Conservation (phyloP, 805 yeast genomes). For the Myxozyma mucilagina region DNA sequence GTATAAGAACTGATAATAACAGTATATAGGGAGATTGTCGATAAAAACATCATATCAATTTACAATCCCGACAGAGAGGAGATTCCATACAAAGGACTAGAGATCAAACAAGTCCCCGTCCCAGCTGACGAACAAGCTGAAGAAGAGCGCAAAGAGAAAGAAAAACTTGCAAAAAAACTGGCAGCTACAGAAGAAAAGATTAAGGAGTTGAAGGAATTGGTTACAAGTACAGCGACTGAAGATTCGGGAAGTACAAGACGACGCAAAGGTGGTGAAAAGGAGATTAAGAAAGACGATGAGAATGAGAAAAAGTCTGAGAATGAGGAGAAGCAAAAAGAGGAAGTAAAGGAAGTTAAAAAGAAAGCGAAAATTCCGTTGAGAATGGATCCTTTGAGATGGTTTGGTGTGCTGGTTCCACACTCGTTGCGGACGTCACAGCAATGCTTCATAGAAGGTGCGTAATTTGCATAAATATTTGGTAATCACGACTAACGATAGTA, state of each 20-base stretch:
- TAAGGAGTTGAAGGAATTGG: neutral
- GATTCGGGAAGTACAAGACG: neutral
- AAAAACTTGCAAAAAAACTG: neutral
- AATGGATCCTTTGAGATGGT: conserved; percentile 48
- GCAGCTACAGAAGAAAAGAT: neutral
- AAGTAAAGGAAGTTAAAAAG: neutral
- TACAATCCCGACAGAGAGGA: neutral
- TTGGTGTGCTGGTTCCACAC: conserved; percentile 51
- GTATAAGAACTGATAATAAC: neutral
- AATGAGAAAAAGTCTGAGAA: neutral
- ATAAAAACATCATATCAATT: neutral
- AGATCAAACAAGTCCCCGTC: neutral
- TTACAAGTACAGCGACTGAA: neutral
- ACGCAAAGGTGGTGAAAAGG: neutral
- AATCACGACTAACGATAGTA: neutral
- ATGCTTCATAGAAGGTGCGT: conserved; percentile 39
- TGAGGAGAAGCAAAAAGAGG: conserved; percentile 3
- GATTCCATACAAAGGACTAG: neutral
- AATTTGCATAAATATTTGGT: too few species aligned
- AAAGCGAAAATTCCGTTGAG: conserved; percentile 9
- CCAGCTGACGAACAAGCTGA: conserved; percentile 1
- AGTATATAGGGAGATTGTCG: neutral
- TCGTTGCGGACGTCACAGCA: conserved; percentile 45
- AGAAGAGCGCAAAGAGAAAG: neutral
- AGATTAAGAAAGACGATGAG: neutral